These are phyloP conservation scores for Elaeis guineensis DNA, from an alignment of 176 grass and related monocot genomes.

Conservation along the genomic window DNA sequence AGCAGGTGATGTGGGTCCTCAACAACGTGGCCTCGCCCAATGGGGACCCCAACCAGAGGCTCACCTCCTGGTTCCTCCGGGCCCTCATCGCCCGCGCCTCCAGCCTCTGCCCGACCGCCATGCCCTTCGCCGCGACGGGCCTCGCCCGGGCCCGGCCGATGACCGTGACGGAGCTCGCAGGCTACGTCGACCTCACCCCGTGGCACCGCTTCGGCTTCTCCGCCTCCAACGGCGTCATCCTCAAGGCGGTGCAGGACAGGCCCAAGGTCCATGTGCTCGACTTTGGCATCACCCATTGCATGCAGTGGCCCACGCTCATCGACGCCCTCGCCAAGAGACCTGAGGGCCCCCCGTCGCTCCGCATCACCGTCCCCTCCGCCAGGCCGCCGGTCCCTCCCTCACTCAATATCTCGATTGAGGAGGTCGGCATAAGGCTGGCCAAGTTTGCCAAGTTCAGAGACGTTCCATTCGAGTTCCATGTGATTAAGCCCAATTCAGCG, in stretches of 20 bases:
- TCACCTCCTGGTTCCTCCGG: constrained; percentile 16
- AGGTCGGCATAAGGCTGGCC: constrained; percentile 8
- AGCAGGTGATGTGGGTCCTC: constrained; percentile 30
- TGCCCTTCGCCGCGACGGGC: background rate
- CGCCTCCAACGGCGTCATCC: constrained; percentile 14
- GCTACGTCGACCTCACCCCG: constrained; percentile 24
- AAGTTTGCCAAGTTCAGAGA: constrained; percentile 22
- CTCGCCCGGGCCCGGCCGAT: background rate
- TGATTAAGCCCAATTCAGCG: background rate
- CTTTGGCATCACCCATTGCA: constrained; percentile 16
- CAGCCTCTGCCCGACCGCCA: constrained; percentile 11
- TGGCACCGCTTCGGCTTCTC: constrained; percentile 28
- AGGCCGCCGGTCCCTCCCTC: constrained; percentile 12
- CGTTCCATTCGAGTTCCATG: constrained; percentile 17
- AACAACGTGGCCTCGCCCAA: constrained; percentile 21
- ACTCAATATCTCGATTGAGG: constrained; percentile 8
- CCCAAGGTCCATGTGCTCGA: constrained; percentile 14
- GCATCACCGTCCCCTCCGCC: constrained; percentile 16
- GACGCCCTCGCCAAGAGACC: constrained; percentile 12
- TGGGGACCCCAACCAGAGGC: constrained; percentile 18
- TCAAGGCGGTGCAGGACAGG: constrained; percentile 9
- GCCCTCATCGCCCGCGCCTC: constrained; percentile 16
- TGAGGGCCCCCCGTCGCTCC: constrained; percentile 7
- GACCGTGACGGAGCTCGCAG: constrained; percentile 21
- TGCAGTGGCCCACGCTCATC: constrained; percentile 28